Evolutionary conservation across 352 stramenopile genomes (phyloP), one percentile per base, ranked within the genome.

Genomic region (Globisporangium mamillatum): DNA sequence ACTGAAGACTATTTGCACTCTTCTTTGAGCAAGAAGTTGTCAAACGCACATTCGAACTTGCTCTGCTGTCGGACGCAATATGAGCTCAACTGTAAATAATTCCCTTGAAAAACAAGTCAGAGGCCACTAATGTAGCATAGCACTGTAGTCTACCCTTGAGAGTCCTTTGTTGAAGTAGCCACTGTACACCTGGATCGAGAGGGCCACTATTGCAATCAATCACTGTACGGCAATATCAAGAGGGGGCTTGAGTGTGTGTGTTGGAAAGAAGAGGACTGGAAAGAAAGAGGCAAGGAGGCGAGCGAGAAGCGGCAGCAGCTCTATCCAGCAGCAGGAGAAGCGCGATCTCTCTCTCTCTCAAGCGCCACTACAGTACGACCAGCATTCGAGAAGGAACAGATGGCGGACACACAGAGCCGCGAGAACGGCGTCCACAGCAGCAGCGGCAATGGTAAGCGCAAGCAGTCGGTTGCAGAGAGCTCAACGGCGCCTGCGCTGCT

Each of bases 371-470:
- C n/a, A 2, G 48, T 25, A 20, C n/a, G n/a, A 18, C 4, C 36
- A 16, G 36, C 8, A 20, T 20, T 14, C 2, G n/a, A 8, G n/a
- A 55, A 4, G 20, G 24, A 27, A 25, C n/a, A 2, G 12, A 70
- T 70, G 65, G 65, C 65, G 29, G 65, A 70, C 22, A 56, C 55
- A 22, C 65, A 70, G 44, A 63, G 53, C 3, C 55, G 27, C 53
- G 63, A 62, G 27, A 69, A 64, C 14, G 56, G 64, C 56, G 64
- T 34, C 27, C 12, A 44, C 20, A 18, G 56, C 4, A 10, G 22
- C 22, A 4, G 58, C 0, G 32, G 18, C 27, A 44, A 44, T 44
- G 22, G n/a, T n/a, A 70, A 68, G 53, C 63, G 64, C 46, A 65
- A 69, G 55, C 56, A 46, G 14, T n/a, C 44, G 7, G 29, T 66